These are phyloP conservation scores for Ascochyta viciae-villosae DNA, from an alignment of 2,329 filamentous ascomycete genomes.

Conservation along the genomic window DNA sequence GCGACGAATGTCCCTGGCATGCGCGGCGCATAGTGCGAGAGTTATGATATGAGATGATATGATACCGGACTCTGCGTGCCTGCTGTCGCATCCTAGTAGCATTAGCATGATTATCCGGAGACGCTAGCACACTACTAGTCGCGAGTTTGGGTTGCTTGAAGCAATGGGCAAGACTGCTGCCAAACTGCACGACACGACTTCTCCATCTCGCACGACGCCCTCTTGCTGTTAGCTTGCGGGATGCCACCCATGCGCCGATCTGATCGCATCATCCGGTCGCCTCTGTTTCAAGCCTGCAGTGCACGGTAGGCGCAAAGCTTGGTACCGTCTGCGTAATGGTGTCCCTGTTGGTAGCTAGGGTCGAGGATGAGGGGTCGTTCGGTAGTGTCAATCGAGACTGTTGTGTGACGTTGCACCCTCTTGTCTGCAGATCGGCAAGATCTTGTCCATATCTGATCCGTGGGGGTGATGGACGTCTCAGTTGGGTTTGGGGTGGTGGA, in stretches of 20 bases:
- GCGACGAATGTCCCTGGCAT: slow-evolving; percentile 12
- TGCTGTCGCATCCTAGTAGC: slow-evolving; percentile 9
- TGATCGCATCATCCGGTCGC: slow-evolving; percentile 9
- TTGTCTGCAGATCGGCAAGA: slow-evolving; percentile 26
- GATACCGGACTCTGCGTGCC: slow-evolving; percentile 10
- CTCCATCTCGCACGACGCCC: slow-evolving; percentile 7
- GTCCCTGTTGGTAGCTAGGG: slow-evolving; percentile 7
- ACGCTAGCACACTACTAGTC: slow-evolving; percentile 2
- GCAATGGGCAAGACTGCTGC: neutral
- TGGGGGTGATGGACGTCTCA: slow-evolving; percentile 23
- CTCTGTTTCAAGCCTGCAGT: slow-evolving; percentile 21
- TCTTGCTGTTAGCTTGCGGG: neutral
- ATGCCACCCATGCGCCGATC: slow-evolving; percentile 1
- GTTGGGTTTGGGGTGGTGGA: slow-evolving; percentile 6
- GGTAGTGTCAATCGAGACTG: slow-evolving; percentile 20
- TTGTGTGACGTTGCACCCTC: slow-evolving; percentile 33
- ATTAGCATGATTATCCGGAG: neutral
- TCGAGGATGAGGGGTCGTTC: slow-evolving; percentile 20
- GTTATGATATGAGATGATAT: slow-evolving; percentile 4
- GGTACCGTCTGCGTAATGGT: slow-evolving; percentile 9
- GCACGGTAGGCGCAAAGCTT: slow-evolving; percentile 12
- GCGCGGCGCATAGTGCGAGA: neutral
- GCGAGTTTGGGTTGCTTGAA: neutral
- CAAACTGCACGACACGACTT: neutral
- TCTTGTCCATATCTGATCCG: slow-evolving; percentile 19